A percentile compares a stretch with the other conserved stretches of the same genome.
phyloP scores from a whole-genome alignment of 2,329 filamentous ascomycete species.

The Diaporthe velutina region DNA sequence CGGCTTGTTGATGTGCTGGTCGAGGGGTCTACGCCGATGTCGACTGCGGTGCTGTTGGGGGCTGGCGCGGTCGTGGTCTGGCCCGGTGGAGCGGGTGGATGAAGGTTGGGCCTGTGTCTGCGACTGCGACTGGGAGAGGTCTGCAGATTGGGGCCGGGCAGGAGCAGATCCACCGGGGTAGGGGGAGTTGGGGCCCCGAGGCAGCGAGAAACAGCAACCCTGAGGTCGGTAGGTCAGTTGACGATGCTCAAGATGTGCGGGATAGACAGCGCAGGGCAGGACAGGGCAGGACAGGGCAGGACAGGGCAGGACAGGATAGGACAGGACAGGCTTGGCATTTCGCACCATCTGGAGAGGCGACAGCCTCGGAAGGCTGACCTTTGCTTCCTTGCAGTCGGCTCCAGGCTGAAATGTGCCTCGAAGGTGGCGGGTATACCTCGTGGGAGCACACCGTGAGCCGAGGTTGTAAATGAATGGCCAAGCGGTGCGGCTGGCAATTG shows the following conservation, averaged over 20 bases:
- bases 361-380: neutral
- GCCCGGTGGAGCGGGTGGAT: constrained; percentile 36
- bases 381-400: neutral
- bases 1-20: constrained; percentile 78
- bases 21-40: constrained; percentile 58
- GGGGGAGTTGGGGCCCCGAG: constrained; percentile 65
- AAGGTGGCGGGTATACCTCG: neutral
- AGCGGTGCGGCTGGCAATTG: neutral
- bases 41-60: constrained; percentile 47
- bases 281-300: too few relatives aligned
- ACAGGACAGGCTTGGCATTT: neutral
- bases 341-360: constrained; percentile 23
- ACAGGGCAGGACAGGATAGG: too few relatives aligned
- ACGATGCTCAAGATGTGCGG: neutral
- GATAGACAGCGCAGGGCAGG: too few relatives aligned
- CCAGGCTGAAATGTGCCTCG: neutral
- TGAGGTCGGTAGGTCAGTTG: constrained; percentile 44
- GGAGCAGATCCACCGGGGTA: constrained; percentile 59
- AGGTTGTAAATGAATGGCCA: neutral
- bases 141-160: constrained; percentile 8
- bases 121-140: constrained; percentile 11
- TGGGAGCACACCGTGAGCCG: neutral
- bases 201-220: constrained; percentile 71
- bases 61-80: constrained; percentile 41
- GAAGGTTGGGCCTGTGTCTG: constrained; percentile 6